A percentile compares a stretch with the other conserved stretches of the same genome.
These are phyloP conservation scores for Peronospora farinosa DNA, from an alignment of 352 stramenopile genomes.

Conservation along the genomic window DNA sequence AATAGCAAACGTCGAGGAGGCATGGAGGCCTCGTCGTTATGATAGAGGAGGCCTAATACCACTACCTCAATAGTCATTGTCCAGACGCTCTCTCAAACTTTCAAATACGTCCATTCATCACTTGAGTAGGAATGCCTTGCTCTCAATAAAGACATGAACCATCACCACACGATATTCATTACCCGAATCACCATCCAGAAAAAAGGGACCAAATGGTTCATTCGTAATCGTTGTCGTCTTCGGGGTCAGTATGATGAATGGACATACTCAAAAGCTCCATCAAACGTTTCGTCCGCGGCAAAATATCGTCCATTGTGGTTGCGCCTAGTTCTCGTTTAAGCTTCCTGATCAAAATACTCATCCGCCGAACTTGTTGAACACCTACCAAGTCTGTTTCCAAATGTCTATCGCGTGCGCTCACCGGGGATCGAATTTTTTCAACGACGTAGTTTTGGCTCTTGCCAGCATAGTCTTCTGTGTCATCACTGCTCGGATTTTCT, in stretches of 20 bases:
- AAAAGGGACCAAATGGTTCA: conserved; percentile 10
- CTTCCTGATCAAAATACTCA: conserved; percentile 61
- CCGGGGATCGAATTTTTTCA: conserved; percentile 24
- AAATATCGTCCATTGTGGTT: conserved; percentile 62
- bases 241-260: conserved; percentile 37
- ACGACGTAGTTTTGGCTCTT: conserved; percentile 60
- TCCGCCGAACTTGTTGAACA: conserved; percentile 65
- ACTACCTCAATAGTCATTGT: conserved; percentile 1
- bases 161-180: neutral
- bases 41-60: conserved; percentile 16
- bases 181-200: neutral
- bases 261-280: conserved; percentile 80
- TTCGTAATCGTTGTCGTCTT: conserved; percentile 31
- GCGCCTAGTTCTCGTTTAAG: conserved; percentile 76
- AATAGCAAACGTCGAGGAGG: conserved; percentile 12
- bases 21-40: conserved; percentile 33
- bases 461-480: conserved; percentile 6
- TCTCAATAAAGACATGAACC: conserved; percentile 1
- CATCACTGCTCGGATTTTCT: conserved; percentile 6
- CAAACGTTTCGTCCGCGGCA: conserved; percentile 65
- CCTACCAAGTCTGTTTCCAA: conserved; percentile 36
- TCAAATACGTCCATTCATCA: conserved; percentile 6
- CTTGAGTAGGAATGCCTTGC: neutral
- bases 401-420: conserved; percentile 8
- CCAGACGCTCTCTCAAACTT: conserved; percentile 9